Base-by-base conservation (phyloP, 371 early-diverging fungal genomes). In the Batrachochytrium dendrobatidis region DNA sequence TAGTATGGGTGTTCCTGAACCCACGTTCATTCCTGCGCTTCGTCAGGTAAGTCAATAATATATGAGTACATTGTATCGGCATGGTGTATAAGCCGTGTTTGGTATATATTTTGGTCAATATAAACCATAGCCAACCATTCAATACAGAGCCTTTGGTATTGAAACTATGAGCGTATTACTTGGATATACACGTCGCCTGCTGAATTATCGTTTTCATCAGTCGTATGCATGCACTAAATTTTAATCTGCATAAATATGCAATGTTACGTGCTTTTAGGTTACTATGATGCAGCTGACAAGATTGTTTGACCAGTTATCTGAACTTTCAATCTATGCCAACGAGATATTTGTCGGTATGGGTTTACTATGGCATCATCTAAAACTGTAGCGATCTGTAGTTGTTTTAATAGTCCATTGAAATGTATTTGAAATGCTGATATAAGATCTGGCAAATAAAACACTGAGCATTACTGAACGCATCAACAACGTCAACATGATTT, bases 251-350 rank as follows among this genome's bases (percentile, higher is more conserved):
- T n/a, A n/a, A n/a, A n/a, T n/a, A n/a, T n/a, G n/a, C n/a, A n/a
- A n/a, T n/a, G n/a, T n/a, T n/a, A n/a, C n/a, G n/a, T n/a, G 39
- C 39, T 15, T n/a, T 0, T 33, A 66, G 67, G 18, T 63, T 17
- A 33, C 64, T 1, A 29, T 68, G 46, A 64, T 72, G 67, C 72
- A 72, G 55, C 56, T 72, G 31, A 62, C 62, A 2, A 55, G 72
- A 8, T 32, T 60, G n/a, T 29, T 72, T 24, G 59, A 58, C 28
- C 67, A 64, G 34, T 44, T 72, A 33, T 48, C 54, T 26, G 39
- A 53, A 8, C 28, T 69, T 34, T 64, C 67, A 29, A 31, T 53
- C 26, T 62, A 58, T 46, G 59, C 67, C 26, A 52, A 68, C 48
- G 66, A 66, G n/a, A 46, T 68, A 33, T 55, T 69, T 12, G 24